A percentile compares a stretch with the other conserved stretches of the same genome.
Conservation (phyloP, 257 asterid species). For the Osmanthus fragrans region DNA sequence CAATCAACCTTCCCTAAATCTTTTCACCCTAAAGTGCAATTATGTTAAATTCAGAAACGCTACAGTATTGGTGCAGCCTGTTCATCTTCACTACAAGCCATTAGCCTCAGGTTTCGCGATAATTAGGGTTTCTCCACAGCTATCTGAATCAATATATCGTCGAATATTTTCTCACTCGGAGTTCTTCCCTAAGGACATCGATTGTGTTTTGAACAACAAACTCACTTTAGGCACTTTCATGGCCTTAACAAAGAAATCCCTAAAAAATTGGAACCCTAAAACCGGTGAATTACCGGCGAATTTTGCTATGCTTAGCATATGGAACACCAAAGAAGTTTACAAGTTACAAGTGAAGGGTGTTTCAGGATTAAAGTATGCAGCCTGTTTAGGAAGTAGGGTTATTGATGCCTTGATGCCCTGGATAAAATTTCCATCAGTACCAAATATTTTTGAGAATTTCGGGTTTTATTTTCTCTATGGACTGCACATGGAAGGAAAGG, state of each 20-base stretch:
- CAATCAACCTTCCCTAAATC: constrained; percentile 61
- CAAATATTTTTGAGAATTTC: constrained; percentile 56
- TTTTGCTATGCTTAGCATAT: constrained; percentile 67
- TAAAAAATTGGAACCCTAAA: constrained; percentile 46
- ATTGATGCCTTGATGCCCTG: constrained; percentile 69
- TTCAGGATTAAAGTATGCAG: constrained; percentile 50
- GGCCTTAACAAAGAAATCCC: constrained; percentile 52
- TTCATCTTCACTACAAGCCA: constrained; percentile 62
- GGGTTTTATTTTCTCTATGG: constrained; percentile 75
- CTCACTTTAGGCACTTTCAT: constrained; percentile 75
- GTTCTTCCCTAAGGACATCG: constrained; percentile 69
- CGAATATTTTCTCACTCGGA: constrained; percentile 49
- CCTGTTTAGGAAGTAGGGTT: constrained; percentile 58
- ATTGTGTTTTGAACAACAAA: constrained; percentile 45
- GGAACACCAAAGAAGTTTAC: constrained; percentile 74
- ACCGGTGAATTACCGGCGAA: constrained; percentile 40
- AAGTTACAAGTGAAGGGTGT: constrained; percentile 68
- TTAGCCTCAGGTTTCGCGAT: constrained; percentile 39
- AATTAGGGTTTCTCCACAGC: constrained; percentile 39
- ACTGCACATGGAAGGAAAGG: constrained; percentile 65
- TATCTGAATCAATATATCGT: constrained; percentile 44
- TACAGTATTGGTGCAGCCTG: constrained; percentile 71
- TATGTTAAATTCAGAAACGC: constrained; percentile 73
- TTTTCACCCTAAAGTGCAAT: constrained; percentile 59
- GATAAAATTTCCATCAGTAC: constrained; percentile 68